Percentiles rank a stretch among this genome's conserved stretches.
Evolutionary conservation across 2,329 filamentous ascomycete species (phyloP).

Genomic region (Fusarium falciforme): DNA sequence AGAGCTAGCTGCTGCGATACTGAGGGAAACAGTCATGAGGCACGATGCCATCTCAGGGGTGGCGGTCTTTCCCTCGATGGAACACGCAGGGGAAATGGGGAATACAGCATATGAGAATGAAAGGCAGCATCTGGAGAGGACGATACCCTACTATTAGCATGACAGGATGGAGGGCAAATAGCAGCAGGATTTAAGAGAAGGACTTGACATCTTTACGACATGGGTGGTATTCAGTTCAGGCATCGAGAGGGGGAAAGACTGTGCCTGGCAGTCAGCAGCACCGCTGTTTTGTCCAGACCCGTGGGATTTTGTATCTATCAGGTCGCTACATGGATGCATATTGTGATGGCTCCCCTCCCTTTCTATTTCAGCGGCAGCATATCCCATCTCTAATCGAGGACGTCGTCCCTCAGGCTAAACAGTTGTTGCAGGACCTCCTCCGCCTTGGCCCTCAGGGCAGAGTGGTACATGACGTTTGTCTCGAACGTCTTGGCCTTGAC

Average conservation of each 20-base stretch:
- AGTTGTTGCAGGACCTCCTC: slow-evolving; percentile 82
- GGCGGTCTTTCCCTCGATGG: slow-evolving; percentile 59
- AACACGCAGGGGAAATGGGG: slow-evolving; percentile 32
- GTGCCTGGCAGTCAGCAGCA: not conserved
- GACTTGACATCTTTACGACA: not conserved
- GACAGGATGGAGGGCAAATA: not conserved
- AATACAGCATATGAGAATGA: slow-evolving; percentile 18
- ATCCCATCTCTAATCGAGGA: slow-evolving; percentile 60
- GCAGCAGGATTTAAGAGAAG: not conserved
- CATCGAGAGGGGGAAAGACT: not conserved
- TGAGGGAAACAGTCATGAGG: slow-evolving; percentile 58
- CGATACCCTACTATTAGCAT: not conserved
- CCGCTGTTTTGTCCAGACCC: not conserved
- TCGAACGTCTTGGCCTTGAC: slow-evolving; percentile 85
- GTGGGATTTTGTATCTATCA: slow-evolving; percentile 8
- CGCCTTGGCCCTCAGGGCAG: slow-evolving; percentile 78
- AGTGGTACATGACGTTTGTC: slow-evolving; percentile 89
- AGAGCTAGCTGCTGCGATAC: slow-evolving; percentile 58
- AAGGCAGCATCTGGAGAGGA: slow-evolving; percentile 16
- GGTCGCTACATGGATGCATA: slow-evolving; percentile 1
- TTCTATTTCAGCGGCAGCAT: not conserved
- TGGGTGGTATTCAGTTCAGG: not conserved
- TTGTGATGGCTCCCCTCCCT: not conserved
- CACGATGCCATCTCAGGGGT: slow-evolving; percentile 53
- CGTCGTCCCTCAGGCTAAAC: slow-evolving; percentile 80